Evolutionary conservation across 768 basidiomycete genomes (phyloP), one percentile per base, ranked within the genome.

Genomic region (Amanita pallidorosea): DNA sequence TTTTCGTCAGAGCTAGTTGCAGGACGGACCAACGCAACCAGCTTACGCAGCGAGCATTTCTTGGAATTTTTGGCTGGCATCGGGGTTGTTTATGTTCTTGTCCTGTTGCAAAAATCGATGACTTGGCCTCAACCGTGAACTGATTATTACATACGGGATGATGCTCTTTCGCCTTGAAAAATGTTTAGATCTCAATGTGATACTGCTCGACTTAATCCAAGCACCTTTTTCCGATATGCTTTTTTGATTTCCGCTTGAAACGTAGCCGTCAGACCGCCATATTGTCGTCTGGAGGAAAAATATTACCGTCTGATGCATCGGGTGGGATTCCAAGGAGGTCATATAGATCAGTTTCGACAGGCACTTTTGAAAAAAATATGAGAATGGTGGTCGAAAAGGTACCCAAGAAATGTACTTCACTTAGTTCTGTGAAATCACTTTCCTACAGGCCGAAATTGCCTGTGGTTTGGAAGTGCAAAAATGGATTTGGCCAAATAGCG

Each of bases 151-250:
- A 42, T 66, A 91, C 88, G 40, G 91, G 91, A 64, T 93, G 90
- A 56, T 88, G 84, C 61, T 88, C 80, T 62, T 84, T 90, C 29
- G 91, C 91, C 86, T 92, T 59, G 4, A 47, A 52, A 49, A 53
- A 60, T 56, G 20, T 56, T 60, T 56, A 56, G 54, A 40, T 34
- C 33, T 60, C n/a, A 50, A 37, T 50, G 40, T 55, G 51, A 53
- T 42, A 46, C 51, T 56, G 47, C 49, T 53, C 40, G 55, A 50
- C 43, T 22, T 51, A 33, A 33, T 51, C 29, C 31, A 63, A 59
- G 58, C 69, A 89, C 91, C 81, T 93, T 94, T 70, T 80, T 87
- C 63, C 86, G 84, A 63, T 97, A 97, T 13, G 93, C 93, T 62
- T 88, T 89, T 68, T 93, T 94, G 59, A 97, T 90, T 55, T 97